These are phyloP conservation scores for Passalora sequoiae DNA, from an alignment of 2,329 filamentous ascomycete species.

Conservation along the genomic window DNA sequence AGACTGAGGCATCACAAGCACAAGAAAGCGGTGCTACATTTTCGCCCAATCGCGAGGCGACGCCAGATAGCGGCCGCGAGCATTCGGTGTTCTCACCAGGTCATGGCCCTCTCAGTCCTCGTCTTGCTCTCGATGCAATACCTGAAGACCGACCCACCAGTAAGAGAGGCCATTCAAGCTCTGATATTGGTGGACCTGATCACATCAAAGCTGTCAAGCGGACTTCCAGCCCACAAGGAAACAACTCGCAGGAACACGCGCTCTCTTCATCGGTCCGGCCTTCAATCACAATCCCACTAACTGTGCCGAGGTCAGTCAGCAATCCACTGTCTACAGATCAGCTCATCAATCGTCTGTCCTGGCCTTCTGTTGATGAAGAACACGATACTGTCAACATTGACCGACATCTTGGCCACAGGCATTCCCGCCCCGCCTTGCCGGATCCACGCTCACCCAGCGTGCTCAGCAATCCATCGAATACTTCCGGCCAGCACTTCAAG, in stretches of 20 bases:
- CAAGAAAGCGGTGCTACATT: neutral
- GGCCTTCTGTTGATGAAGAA: conserved; percentile 44
- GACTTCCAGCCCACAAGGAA: conserved; percentile 39
- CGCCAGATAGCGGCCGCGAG: conserved; percentile 8
- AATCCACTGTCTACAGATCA: conserved; percentile 32
- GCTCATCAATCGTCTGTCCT: conserved; percentile 33
- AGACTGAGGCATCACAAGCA: neutral
- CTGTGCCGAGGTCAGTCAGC: conserved; percentile 16
- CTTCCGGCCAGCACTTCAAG: conserved; percentile 38
- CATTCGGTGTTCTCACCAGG: conserved; percentile 19
- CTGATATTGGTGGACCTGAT: conserved; percentile 41
- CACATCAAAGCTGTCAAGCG: conserved; percentile 40
- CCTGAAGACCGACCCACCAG: conserved; percentile 38
- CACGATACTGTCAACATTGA: conserved; percentile 43
- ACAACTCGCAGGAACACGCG: conserved; percentile 32
- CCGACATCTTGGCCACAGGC: conserved; percentile 30
- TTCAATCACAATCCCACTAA: conserved; percentile 8
- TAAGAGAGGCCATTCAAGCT: conserved; percentile 40
- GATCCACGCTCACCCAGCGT: conserved; percentile 39
- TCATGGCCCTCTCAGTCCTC: conserved; percentile 21
- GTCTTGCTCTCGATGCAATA: conserved; percentile 37
- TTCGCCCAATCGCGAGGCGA: conserved; percentile 1
- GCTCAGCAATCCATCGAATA: conserved; percentile 42
- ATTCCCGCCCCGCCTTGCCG: conserved; percentile 19
- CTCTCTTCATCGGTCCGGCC: conserved; percentile 16